A percentile compares a stretch with the other conserved stretches of the same genome.
These are phyloP conservation scores for Aspergillus affinis DNA, from an alignment of 495 filamentous ascomycete genomes.

Conservation along the genomic window DNA sequence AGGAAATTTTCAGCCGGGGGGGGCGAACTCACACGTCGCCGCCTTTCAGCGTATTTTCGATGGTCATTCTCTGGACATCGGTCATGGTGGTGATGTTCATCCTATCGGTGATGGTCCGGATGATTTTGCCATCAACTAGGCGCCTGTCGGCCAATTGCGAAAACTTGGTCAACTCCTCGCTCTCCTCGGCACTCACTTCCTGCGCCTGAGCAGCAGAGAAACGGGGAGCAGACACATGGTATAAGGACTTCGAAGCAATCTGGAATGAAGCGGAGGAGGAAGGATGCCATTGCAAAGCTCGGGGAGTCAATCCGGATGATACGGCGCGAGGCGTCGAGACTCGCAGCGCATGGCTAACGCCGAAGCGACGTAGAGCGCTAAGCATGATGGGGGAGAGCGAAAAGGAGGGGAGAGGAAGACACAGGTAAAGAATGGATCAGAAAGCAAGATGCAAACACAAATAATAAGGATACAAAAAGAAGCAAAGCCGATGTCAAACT, in stretches of 20 bases:
- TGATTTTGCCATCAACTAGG: constrained; percentile 62
- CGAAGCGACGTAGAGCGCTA: constrained; percentile 43
- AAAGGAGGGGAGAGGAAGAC: background rate
- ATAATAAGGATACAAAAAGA: background rate
- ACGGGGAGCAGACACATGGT: constrained; percentile 30
- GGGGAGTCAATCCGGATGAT: constrained; percentile 28
- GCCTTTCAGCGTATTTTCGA: constrained; percentile 73
- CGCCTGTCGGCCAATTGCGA: constrained; percentile 60
- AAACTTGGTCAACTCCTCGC: constrained; percentile 61
- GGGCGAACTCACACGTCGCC: constrained; percentile 67
- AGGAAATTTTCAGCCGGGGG: background rate
- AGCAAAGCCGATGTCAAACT: background rate
- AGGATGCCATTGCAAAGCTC: constrained; percentile 33
- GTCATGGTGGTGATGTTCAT: constrained; percentile 89
- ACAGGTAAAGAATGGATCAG: background rate
- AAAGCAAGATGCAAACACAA: background rate
- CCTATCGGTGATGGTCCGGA: constrained; percentile 65
- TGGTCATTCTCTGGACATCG: constrained; percentile 82
- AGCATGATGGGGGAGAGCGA: constrained; percentile 33
- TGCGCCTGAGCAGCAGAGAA: constrained; percentile 27
- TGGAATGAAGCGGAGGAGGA: constrained; percentile 21
- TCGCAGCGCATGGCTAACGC: constrained; percentile 38
- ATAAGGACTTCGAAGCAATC: constrained; percentile 28
- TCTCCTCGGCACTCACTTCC: constrained; percentile 7
- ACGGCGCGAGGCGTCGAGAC: constrained; percentile 32